phyloP scores from a whole-genome alignment of 768 basidiomycete genomes.

The Psilocybe azurescens region DNA sequence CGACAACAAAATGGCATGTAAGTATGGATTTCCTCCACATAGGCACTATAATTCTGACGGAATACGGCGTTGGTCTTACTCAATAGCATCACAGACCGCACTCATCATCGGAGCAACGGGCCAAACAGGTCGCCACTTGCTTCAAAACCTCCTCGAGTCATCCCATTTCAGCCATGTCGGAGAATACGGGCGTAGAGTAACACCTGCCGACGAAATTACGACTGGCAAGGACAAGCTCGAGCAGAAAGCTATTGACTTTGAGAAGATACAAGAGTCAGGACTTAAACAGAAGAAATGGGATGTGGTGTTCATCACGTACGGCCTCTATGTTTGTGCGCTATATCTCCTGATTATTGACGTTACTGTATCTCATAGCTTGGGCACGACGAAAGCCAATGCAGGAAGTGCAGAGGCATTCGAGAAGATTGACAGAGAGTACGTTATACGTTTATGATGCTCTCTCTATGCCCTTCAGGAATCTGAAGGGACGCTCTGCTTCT shows the following conservation, averaged over 20 bases:
- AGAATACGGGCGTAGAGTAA: conserved; percentile 74
- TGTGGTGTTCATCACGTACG: conserved; percentile 74
- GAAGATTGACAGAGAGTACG: conserved; percentile 79
- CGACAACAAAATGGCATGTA: too few species aligned
- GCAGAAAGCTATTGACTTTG: conserved; percentile 73
- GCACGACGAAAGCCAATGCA: conserved; percentile 64
- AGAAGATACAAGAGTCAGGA: conserved; percentile 58
- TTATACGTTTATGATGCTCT: conserved; percentile 3
- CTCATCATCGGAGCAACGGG: conserved; percentile 81
- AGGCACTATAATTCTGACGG: too few species aligned
- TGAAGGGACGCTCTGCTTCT: background rate
- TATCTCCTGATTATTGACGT: too few species aligned
- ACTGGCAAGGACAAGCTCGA: conserved; percentile 61
- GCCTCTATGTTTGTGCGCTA: conserved; percentile 12
- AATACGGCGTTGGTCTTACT: too few species aligned
- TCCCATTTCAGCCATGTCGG: conserved; percentile 61
- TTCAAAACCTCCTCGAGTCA: conserved; percentile 64
- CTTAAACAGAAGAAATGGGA: conserved; percentile 69
- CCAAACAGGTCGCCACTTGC: conserved; percentile 63
- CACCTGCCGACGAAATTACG: conserved; percentile 44
- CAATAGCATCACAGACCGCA: conserved; percentile 47
- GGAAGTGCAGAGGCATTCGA: conserved; percentile 72
- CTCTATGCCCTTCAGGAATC: too few species aligned
- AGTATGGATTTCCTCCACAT: too few species aligned
- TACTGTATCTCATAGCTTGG: conserved; percentile 46